phyloP scores from a whole-genome alignment of 192 early-diverging fungal species.

The Entomortierella beljakovae region DNA sequence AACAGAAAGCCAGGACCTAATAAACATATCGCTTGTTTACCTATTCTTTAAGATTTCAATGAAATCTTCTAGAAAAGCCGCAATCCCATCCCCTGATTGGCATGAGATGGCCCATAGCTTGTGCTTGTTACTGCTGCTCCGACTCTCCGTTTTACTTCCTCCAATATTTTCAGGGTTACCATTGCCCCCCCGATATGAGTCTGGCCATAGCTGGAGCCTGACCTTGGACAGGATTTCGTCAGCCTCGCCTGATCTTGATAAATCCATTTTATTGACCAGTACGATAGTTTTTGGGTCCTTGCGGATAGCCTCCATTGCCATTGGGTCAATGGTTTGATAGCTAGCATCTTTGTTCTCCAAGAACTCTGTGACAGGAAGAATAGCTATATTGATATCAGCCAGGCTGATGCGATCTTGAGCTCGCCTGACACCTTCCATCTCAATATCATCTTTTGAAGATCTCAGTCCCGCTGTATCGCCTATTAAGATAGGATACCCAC shows the following conservation, averaged over 20 bases:
- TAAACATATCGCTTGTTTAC: slow-evolving; percentile 22
- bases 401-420: slow-evolving; percentile 62
- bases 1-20: too few species aligned
- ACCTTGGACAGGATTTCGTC: slow-evolving; percentile 6
- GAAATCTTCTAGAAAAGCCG: slow-evolving; percentile 56
- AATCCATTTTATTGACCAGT: slow-evolving; percentile 75
- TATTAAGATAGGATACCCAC: slow-evolving; percentile 81
- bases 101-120: slow-evolving; percentile 62
- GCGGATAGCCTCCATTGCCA: slow-evolving; percentile 53
- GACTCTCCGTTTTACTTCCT: slow-evolving; percentile 16
- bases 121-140: slow-evolving; percentile 6
- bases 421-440: slow-evolving; percentile 74
- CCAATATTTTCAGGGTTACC: neutral
- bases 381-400: slow-evolving; percentile 76
- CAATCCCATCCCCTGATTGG: slow-evolving; percentile 61
- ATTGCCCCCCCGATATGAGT: neutral
- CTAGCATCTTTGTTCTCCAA: neutral
- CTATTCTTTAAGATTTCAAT: slow-evolving; percentile 54
- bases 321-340: slow-evolving; percentile 23
- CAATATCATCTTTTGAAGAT: slow-evolving; percentile 67
- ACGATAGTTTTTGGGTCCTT: slow-evolving; percentile 66
- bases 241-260: slow-evolving; percentile 9
- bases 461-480: slow-evolving; percentile 80
- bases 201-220: slow-evolving; percentile 22
- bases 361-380: slow-evolving; percentile 60